phyloP scores from a whole-genome alignment of 257 asterid genomes.

The Paulownia fortunei region DNA sequence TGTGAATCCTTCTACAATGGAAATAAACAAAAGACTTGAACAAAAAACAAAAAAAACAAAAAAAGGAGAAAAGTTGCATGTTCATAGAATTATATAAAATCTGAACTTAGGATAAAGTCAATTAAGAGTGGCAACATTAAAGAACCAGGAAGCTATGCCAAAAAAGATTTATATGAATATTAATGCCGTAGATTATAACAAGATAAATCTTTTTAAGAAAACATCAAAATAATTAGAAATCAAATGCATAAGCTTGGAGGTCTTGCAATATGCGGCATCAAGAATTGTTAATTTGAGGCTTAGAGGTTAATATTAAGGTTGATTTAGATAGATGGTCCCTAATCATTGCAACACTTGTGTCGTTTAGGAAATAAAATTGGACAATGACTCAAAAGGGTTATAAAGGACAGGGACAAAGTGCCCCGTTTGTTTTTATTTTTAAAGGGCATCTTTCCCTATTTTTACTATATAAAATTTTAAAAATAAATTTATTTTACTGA shows the following conservation, averaged over 20 bases:
- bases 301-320: too few relatives aligned
- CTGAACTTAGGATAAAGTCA: background rate
- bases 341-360: too few relatives aligned
- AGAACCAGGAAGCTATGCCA: background rate
- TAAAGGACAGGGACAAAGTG: background rate
- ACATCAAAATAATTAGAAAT: too few relatives aligned
- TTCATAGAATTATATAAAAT: background rate
- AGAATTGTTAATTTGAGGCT: too few relatives aligned
- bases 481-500: too few relatives aligned
- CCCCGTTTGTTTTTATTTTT: too few relatives aligned
- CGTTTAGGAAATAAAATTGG: background rate
- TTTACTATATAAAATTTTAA: too few relatives aligned
- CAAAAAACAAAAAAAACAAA: background rate
- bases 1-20: constrained; percentile 41
- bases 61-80: background rate
- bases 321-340: background rate
- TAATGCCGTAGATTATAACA: background rate
- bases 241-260: too few relatives aligned
- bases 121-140: background rate
- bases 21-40: background rate
- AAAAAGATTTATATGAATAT: background rate
- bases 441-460: too few relatives aligned
- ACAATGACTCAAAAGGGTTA: background rate
- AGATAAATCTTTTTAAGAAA: background rate
- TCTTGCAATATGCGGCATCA: too few relatives aligned